These are phyloP conservation scores for Paxillus involutus DNA, from an alignment of 768 basidiomycete species.

Conservation along the genomic window DNA sequence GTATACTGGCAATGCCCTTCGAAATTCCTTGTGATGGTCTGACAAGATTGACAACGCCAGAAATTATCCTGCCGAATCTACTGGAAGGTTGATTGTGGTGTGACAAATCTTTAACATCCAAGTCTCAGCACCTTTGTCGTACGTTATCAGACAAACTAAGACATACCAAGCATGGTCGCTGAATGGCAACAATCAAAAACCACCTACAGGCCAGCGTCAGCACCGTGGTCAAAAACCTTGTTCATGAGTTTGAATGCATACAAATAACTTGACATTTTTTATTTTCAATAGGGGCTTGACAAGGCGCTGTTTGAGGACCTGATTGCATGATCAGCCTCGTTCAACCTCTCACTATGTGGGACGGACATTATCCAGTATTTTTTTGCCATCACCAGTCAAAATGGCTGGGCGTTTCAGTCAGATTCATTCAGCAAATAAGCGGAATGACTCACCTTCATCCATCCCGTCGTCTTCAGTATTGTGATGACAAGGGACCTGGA, in stretches of 20 bases:
- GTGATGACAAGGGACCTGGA: conserved; percentile 10
- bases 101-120: background rate
- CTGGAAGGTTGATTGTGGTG: too few relatives aligned
- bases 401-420: background rate
- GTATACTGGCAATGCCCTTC: background rate
- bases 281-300: background rate
- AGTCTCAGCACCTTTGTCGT: background rate
- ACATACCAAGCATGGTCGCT: background rate
- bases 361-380: background rate
- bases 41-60: too few relatives aligned
- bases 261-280: background rate
- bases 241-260: background rate
- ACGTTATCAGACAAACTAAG: background rate
- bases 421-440: background rate
- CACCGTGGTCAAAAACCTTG: too few relatives aligned
- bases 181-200: conserved; percentile 5
- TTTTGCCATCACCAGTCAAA: background rate
- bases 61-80: too few relatives aligned
- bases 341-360: background rate
- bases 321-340: background rate
- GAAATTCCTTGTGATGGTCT: background rate
- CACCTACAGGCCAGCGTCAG: background rate
- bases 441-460: conserved; percentile 40
- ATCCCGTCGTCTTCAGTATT: conserved; percentile 44
- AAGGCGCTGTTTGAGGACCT: background rate